These are phyloP conservation scores for Aureobasidium sp. DNA, from an alignment of 2,329 filamentous ascomycete genomes.

Conservation along the genomic window DNA sequence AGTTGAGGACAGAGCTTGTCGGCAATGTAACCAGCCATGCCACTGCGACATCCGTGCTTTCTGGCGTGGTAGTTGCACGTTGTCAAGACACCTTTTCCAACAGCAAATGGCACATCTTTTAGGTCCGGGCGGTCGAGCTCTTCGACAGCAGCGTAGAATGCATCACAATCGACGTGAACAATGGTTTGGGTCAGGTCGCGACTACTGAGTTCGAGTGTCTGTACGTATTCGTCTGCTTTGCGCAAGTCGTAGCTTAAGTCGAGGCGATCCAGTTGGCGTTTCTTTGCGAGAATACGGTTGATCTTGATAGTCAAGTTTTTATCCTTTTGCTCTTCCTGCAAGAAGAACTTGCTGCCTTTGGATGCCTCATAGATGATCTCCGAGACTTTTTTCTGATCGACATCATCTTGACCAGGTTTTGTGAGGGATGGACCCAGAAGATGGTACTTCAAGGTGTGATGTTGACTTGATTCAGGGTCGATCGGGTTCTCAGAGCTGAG, in stretches of 20 bases:
- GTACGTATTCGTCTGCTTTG: slow-evolving; percentile 82
- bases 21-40: slow-evolving; percentile 97
- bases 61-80: slow-evolving; percentile 91
- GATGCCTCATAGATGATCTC: slow-evolving; percentile 98
- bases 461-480: slow-evolving; percentile 37
- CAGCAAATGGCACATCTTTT: slow-evolving; percentile 88
- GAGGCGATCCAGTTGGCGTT: slow-evolving; percentile 76
- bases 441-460: slow-evolving; percentile 85
- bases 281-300: slow-evolving; percentile 78
- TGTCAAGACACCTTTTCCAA: slow-evolving; percentile 77
- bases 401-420: slow-evolving; percentile 91
- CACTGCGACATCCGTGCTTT: slow-evolving; percentile 90
- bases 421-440: slow-evolving; percentile 91
- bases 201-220: slow-evolving; percentile 76
- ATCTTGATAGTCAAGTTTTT: slow-evolving; percentile 88
- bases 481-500: background rate
- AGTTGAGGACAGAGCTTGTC: slow-evolving; percentile 93
- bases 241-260: slow-evolving; percentile 79
- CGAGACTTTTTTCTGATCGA: slow-evolving; percentile 95
- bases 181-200: slow-evolving; percentile 87
- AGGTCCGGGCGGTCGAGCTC: slow-evolving; percentile 80
- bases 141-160: slow-evolving; percentile 97
- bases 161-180: slow-evolving; percentile 96
- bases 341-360: slow-evolving; percentile 97
- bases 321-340: slow-evolving; percentile 87